Evolutionary conservation across 352 stramenopile species (phyloP), one percentile per base, ranked within the genome.

Genomic region (Pythium chondricola): DNA sequence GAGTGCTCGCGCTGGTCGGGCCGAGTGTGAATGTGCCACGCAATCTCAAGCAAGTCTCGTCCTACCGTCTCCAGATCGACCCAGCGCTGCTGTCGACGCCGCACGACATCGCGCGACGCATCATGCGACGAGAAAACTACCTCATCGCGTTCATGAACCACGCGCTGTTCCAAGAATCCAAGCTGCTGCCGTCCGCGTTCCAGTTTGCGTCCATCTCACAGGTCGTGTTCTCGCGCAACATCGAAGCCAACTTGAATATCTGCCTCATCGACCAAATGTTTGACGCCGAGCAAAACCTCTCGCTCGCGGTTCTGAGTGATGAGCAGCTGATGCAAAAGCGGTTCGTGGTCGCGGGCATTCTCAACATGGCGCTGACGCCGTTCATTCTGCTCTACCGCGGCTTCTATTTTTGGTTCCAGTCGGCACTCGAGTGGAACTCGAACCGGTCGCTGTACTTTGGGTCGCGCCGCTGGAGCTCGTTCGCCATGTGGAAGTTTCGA

Each of bases 61-160:
- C 69, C 5, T 88, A 96, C 58, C 71, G 70, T 40, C 65, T 97
- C 21, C 83, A 93, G 40, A 76, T 95, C 43, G 69, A 93, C 21
- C 83, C 90, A 39, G 53, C 67, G 35, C 59, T 95, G 37, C 53
- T 93, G 14, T 67, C 69, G 25, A 86, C 78, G 24, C 69, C 86
- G 6, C 86, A 96, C 22, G 83, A 96, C 55, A 87, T 98, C 53
- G 93, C 96, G 1, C 74, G 91, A 48, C 88, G 97, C 39, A 99
- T 99, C 65, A 97, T 99, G 84, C 83, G 96, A 4, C 89, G 96
- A 36, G 96, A 99, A 46, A 99, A 99, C 69, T 99, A 98, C 65
- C 62, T 99, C 16, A 96, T 99, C 49, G 95, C 93, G 10, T 94
- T 98, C 57, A 96, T 99, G 72, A 98, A 98, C 69, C 75, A 95